Percentiles rank a stretch among this genome's conserved stretches.
These are phyloP conservation scores for Fusarium buharicum DNA, from an alignment of 2,329 filamentous ascomycete genomes.

Conservation along the genomic window DNA sequence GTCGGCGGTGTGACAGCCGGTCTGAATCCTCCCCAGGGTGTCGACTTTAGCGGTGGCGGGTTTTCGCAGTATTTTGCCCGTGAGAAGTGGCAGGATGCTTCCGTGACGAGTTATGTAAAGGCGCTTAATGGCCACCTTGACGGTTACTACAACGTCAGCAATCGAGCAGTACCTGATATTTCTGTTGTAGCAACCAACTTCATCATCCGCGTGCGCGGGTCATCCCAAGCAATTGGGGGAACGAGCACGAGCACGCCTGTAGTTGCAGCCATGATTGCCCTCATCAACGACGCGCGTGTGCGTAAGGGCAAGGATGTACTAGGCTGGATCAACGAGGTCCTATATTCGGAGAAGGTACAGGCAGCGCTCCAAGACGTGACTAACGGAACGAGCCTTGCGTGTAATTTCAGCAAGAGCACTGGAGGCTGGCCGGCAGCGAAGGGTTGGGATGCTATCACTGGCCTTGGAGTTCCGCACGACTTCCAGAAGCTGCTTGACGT, in stretches of 20 bases:
- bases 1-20: conserved; percentile 67
- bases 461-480: conserved; percentile 59
- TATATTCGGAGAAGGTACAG: conserved; percentile 56
- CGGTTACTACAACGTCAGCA: conserved; percentile 57
- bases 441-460: conserved; percentile 62
- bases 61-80: conserved; percentile 63
- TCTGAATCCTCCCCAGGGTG: conserved; percentile 53
- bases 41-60: conserved; percentile 61
- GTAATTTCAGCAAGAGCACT: conserved; percentile 50
- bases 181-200: conserved; percentile 69
- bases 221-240: conserved; percentile 49
- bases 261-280: conserved; percentile 63
- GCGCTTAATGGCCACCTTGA: conserved; percentile 55
- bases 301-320: conserved; percentile 59
- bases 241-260: conserved; percentile 66
- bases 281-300: conserved; percentile 65
- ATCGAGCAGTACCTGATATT: conserved; percentile 63
- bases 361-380: conserved; percentile 56
- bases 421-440: conserved; percentile 57
- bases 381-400: conserved; percentile 54
- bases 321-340: conserved; percentile 64
- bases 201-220: conserved; percentile 49
- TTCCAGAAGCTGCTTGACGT: conserved; percentile 53
- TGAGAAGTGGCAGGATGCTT: conserved; percentile 58
- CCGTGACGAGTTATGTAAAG: conserved; percentile 55